A percentile compares a stretch with the other conserved stretches of the same genome.
Conservation (phyloP, 1,284 basidiomycete genomes). For the Rhodotorula sp. region DNA sequence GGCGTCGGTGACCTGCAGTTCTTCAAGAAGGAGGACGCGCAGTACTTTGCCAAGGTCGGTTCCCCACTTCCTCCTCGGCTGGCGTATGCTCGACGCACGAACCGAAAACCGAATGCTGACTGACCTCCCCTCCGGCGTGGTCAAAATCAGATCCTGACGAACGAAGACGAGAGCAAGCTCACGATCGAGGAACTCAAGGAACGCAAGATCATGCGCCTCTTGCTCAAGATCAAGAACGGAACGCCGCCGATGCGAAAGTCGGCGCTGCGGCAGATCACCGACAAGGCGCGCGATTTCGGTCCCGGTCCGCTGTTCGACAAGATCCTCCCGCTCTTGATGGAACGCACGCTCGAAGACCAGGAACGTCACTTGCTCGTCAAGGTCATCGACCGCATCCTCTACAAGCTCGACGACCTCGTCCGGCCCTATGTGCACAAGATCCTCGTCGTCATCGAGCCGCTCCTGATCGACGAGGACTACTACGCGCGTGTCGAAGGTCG, state of each 20-base stretch:
- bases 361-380: constrained; percentile 98
- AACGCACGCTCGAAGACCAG: constrained; percentile 96
- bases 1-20: constrained; percentile 96
- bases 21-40: constrained; percentile 96
- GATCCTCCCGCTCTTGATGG: constrained; percentile 97
- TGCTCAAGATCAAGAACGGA: constrained; percentile 99
- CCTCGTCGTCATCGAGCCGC: constrained; percentile 96
- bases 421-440: constrained; percentile 99
- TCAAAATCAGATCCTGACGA: constrained; percentile 56
- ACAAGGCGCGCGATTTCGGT: constrained; percentile 97
- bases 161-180: constrained; percentile 78
- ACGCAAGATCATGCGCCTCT: constrained; percentile 98
- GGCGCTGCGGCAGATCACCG: constrained; percentile 96
- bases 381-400: constrained; percentile 97
- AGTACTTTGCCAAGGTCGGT: constrained; percentile 91
- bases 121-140: not conserved
- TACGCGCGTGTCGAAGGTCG: constrained; percentile 99
- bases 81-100: not conserved
- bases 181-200: constrained; percentile 99
- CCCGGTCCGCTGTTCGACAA: constrained; percentile 99
- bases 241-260: constrained; percentile 98
- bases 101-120: constrained; percentile 2
- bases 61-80: constrained; percentile 55
- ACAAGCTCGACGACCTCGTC: constrained; percentile 98
- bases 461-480: constrained; percentile 99